These are phyloP conservation scores for Aureobasidium sp. DNA, from an alignment of 2,329 filamentous ascomycete genomes.

Conservation along the genomic window DNA sequence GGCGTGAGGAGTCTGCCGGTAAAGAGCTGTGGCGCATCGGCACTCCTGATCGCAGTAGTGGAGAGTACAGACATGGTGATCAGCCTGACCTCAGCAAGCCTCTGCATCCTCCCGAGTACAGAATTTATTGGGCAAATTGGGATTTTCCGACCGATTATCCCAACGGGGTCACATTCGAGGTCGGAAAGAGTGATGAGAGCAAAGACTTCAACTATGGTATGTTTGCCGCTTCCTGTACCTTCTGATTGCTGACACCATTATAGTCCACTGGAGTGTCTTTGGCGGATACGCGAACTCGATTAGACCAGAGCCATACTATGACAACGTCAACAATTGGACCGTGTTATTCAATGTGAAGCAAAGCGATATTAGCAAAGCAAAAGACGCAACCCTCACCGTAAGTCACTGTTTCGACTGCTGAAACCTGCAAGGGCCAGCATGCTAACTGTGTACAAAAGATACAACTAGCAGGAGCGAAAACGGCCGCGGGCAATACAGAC, in stretches of 20 bases:
- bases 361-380: conserved; percentile 33
- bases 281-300: conserved; percentile 48
- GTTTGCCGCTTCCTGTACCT: neutral
- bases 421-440: neutral
- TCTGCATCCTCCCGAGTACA: conserved; percentile 50
- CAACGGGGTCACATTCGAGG: conserved; percentile 49
- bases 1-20: conserved; percentile 51
- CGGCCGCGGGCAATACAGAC: conserved; percentile 56
- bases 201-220: conserved; percentile 51
- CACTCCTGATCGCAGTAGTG: conserved; percentile 53
- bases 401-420: neutral
- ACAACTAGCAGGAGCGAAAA: conserved; percentile 57
- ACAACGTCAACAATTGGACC: conserved; percentile 55
- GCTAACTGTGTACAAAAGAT: conserved; percentile 27
- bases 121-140: conserved; percentile 55
- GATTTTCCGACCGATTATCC: conserved; percentile 57
- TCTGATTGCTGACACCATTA: neutral
- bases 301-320: conserved; percentile 38
- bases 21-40: conserved; percentile 57
- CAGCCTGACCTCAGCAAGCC: conserved; percentile 43
- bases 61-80: conserved; percentile 55
- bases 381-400: conserved; percentile 49
- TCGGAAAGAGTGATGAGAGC: conserved; percentile 46
- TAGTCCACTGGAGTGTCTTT: conserved; percentile 58
- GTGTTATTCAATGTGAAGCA: conserved; percentile 45